A percentile compares a stretch with the other conserved stretches of the same genome.
These are phyloP conservation scores for Ophiostoma angusticollis DNA, from an alignment of 2,329 filamentous ascomycete species.

Conservation along the genomic window DNA sequence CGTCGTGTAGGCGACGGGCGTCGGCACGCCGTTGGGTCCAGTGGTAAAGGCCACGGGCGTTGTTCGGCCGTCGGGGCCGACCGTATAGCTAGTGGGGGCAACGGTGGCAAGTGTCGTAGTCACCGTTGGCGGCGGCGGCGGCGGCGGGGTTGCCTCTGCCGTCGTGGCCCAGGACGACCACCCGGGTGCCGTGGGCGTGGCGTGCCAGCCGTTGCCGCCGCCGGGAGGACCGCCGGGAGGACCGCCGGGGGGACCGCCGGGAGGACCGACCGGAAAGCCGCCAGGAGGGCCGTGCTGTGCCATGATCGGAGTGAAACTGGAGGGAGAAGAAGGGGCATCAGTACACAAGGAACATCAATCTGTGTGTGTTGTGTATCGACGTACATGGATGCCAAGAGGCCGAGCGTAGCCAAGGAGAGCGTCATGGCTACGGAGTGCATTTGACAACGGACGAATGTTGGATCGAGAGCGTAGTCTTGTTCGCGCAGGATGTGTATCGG, in stretches of 20 bases:
- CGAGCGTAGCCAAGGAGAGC: not conserved
- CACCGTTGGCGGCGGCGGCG: not conserved
- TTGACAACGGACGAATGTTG: no score
- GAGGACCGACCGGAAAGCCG: no score
- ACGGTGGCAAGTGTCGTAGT: not conserved
- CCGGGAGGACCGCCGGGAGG: not conserved
- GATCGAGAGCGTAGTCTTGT: no score
- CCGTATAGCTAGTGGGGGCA: not conserved
- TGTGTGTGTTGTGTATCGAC: no score
- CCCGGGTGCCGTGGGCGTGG: not conserved
- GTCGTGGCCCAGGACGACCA: not conserved
- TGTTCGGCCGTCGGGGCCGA: constrained; percentile 3
- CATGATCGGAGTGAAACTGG: not conserved
- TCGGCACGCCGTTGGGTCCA: constrained; percentile 6
- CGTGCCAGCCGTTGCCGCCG: not conserved
- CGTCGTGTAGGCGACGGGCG: not conserved
- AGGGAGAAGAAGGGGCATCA: no score
- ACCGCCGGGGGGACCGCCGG: not conserved
- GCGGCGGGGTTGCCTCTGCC: no score
- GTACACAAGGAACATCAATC: no score
- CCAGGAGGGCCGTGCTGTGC: not conserved
- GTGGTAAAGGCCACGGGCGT: constrained; percentile 4
- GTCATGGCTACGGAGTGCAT: no score
- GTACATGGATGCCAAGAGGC: not conserved
- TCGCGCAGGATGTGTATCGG: no score